phyloP scores from a whole-genome alignment of 768 basidiomycete species.

The Trametes elegans region DNA sequence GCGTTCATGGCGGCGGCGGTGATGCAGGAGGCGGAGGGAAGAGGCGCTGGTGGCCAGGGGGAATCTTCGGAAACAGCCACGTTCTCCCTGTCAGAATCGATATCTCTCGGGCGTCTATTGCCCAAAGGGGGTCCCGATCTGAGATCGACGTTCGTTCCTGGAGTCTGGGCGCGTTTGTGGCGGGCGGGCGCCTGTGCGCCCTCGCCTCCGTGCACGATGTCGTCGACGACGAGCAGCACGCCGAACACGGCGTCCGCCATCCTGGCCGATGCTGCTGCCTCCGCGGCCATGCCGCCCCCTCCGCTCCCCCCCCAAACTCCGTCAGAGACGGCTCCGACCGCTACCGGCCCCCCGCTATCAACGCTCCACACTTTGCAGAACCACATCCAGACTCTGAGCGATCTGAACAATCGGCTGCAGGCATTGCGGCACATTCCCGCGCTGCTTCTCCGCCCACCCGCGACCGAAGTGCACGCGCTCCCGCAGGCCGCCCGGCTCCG shows the following conservation, averaged over 20 bases:
- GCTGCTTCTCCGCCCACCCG: constrained; percentile 41
- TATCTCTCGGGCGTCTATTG: background rate
- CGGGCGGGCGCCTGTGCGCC: background rate
- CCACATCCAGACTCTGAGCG: constrained; percentile 46
- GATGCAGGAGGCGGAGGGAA: too few species aligned
- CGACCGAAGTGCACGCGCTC: constrained; percentile 27
- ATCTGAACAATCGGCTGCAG: constrained; percentile 44
- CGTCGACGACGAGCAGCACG: constrained; percentile 15
- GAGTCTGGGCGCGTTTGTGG: background rate
- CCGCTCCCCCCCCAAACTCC: background rate
- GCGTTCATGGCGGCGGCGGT: too few species aligned
- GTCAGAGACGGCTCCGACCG: background rate
- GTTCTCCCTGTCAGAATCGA: too few species aligned
- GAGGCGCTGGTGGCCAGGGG: too few species aligned
- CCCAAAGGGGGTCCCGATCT: background rate
- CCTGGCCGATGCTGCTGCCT: background rate
- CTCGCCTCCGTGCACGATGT: background rate
- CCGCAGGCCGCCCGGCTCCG: constrained; percentile 19
- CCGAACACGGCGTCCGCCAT: background rate
- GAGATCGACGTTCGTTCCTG: background rate
- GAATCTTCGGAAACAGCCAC: background rate
- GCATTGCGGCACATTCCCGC: constrained; percentile 46
- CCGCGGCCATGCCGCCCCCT: constrained; percentile 15
- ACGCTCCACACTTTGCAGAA: constrained; percentile 14
- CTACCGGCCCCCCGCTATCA: constrained; percentile 5